These are phyloP conservation scores for Lecanicillium sp. DNA, from an alignment of 2,329 filamentous ascomycete species.

Conservation along the genomic window DNA sequence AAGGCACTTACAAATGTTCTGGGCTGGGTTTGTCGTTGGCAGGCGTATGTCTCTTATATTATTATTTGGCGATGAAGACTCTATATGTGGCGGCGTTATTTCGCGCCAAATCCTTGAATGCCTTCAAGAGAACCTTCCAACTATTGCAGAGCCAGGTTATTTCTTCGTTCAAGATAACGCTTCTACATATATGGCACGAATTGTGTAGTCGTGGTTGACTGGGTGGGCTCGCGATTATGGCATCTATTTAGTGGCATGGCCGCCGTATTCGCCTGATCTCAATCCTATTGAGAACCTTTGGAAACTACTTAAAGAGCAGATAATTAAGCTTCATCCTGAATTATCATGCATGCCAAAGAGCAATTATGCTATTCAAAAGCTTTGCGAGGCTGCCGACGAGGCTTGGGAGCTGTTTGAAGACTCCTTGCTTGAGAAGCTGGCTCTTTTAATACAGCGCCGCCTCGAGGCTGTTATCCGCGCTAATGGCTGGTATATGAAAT, in stretches of 20 bases:
- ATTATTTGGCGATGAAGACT: neutral
- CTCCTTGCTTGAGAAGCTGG: conserved; percentile 4
- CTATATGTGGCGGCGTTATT: neutral
- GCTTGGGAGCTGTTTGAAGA: conserved; percentile 6
- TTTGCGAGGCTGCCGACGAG: conserved; percentile 4
- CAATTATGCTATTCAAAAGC: neutral
- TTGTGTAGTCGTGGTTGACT: neutral
- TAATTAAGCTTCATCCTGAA: neutral
- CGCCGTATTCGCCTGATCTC: conserved; percentile 1
- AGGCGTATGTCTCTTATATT: neutral
- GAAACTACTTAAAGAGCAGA: conserved; percentile 3
- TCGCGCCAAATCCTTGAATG: neutral
- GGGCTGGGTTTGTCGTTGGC: neutral
- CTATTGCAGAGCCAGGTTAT: neutral
- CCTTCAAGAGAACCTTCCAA: neutral
- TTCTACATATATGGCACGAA: neutral
- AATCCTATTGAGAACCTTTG: conserved; percentile 3
- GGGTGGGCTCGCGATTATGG: neutral
- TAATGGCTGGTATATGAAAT: conserved; percentile 6
- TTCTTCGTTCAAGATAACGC: neutral
- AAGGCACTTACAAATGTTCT: neutral
- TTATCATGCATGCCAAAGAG: neutral
- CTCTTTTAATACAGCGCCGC: conserved; percentile 2
- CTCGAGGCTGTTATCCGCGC: neutral
- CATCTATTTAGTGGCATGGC: conserved; percentile 2